Conservation (phyloP, 306 rosid genomes). For the Casuarina equisetifolia region DNA sequence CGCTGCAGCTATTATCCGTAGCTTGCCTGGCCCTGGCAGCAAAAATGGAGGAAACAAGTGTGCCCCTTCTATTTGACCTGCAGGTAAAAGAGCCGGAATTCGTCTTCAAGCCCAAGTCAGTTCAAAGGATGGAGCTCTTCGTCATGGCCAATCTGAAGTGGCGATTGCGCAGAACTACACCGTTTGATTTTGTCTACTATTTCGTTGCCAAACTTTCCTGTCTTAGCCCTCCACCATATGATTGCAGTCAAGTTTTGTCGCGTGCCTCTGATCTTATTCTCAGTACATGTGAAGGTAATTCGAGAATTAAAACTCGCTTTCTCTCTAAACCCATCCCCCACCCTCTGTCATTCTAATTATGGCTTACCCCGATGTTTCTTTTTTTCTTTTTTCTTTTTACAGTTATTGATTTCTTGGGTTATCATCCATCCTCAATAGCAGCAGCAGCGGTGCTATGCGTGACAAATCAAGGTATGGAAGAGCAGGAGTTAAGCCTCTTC, state of each 20-base stretch:
- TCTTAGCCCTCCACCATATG: constrained; percentile 20
- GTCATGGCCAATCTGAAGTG: constrained; percentile 48
- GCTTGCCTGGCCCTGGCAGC: constrained; percentile 52
- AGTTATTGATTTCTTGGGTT: constrained; percentile 42
- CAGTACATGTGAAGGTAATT: constrained; percentile 37
- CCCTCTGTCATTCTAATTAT: not conserved
- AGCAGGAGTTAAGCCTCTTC: constrained; percentile 22
- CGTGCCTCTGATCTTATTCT: constrained; percentile 34
- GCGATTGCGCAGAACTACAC: constrained; percentile 42
- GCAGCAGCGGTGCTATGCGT: constrained; percentile 41
- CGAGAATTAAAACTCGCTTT: no score
- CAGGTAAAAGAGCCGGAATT: constrained; percentile 39
- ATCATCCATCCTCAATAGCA: constrained; percentile 46
- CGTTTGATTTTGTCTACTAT: constrained; percentile 41
- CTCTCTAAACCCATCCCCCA: not conserved
- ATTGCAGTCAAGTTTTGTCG: constrained; percentile 22
- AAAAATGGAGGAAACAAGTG: constrained; percentile 50
- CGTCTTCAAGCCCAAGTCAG: constrained; percentile 41
- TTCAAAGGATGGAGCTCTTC: constrained; percentile 54
- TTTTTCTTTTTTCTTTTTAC: not conserved
- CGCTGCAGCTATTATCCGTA: constrained; percentile 43
- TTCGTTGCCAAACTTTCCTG: constrained; percentile 34
- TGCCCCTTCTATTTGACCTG: constrained; percentile 42
- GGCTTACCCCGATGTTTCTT: not conserved
- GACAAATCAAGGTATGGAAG: constrained; percentile 29